phyloP scores from a whole-genome alignment of 2,329 filamentous ascomycete genomes.

The Geosmithia putterillii region DNA sequence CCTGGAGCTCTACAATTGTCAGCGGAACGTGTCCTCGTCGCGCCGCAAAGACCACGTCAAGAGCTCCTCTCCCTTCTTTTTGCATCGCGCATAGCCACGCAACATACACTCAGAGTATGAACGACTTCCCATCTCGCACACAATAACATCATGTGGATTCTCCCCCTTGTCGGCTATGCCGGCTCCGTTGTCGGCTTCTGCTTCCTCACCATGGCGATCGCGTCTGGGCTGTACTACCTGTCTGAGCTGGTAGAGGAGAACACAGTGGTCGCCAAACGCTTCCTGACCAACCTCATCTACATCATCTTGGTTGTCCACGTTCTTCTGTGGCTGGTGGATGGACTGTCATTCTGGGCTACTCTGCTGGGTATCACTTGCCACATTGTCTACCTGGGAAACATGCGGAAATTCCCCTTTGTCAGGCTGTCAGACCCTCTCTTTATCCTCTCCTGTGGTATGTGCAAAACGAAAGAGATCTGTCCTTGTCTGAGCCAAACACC shows the following conservation, averaged over 20 bases:
- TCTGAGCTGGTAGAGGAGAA: constrained; percentile 98
- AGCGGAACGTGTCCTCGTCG: not conserved
- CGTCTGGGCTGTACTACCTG: constrained; percentile 96
- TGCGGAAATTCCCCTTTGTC: constrained; percentile 63
- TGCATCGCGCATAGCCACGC: not conserved
- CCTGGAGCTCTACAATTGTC: not conserved
- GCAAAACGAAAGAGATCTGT: not conserved
- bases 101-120: not conserved
- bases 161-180: constrained; percentile 81
- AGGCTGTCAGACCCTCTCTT: constrained; percentile 83
- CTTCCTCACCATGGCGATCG: constrained; percentile 91
- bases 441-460: constrained; percentile 64
- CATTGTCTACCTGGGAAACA: constrained; percentile 77
- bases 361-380: constrained; percentile 70
- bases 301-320: constrained; percentile 61
- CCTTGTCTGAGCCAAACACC: not conserved
- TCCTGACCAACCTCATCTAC: constrained; percentile 82
- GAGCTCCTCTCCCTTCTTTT: not conserved
- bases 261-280: constrained; percentile 78
- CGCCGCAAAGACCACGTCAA: not conserved
- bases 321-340: constrained; percentile 67
- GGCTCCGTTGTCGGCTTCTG: constrained; percentile 81
- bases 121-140: not conserved
- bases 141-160: constrained; percentile 69
- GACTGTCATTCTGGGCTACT: constrained; percentile 69